phyloP scores from a whole-genome alignment of 1,139 yeast genomes.

The Saccharomyces hybrid region DNA sequence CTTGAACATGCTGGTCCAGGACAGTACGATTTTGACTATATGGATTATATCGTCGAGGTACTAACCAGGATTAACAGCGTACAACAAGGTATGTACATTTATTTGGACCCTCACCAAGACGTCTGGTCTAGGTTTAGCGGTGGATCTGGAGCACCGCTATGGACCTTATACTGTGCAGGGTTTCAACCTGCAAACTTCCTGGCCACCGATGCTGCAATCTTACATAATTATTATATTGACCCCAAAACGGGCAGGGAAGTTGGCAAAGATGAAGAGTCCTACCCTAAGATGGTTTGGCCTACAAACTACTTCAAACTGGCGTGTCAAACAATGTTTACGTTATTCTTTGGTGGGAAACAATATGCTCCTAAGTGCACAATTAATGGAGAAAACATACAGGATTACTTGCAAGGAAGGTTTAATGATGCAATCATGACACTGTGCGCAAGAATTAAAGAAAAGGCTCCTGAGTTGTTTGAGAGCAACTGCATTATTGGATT shows the following conservation, averaged over 20 bases:
- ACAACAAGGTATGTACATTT: slow-evolving; percentile 66
- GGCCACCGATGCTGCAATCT: slow-evolving; percentile 61
- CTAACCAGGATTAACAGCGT: slow-evolving; percentile 48
- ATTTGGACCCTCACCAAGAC: slow-evolving; percentile 88
- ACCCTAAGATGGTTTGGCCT: slow-evolving; percentile 90
- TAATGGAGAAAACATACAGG: slow-evolving; percentile 69
- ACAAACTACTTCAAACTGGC: slow-evolving; percentile 77
- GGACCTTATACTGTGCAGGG: slow-evolving; percentile 96
- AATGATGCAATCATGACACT: slow-evolving; percentile 48
- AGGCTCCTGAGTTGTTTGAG: slow-evolving; percentile 48
- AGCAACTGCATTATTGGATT: slow-evolving; percentile 54
- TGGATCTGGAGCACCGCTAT: slow-evolving; percentile 93
- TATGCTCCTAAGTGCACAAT: slow-evolving; percentile 65
- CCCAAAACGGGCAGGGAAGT: slow-evolving; percentile 27
- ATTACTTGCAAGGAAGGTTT: slow-evolving; percentile 61
- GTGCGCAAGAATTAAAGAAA: slow-evolving; percentile 41
- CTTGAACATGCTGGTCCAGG: slow-evolving; percentile 87
- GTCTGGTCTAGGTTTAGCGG: slow-evolving; percentile 88
- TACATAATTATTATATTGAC: slow-evolving; percentile 47
- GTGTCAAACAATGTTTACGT: slow-evolving; percentile 72
- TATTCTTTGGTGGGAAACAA: slow-evolving; percentile 69
- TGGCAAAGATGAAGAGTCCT: slow-evolving; percentile 26
- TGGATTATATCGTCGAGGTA: slow-evolving; percentile 60
- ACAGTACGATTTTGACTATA: slow-evolving; percentile 65
- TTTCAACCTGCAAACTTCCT: slow-evolving; percentile 65